Evolutionary conservation across 179 eudicot genomes (phyloP).

Genomic region (Spinacia oleracea): DNA sequence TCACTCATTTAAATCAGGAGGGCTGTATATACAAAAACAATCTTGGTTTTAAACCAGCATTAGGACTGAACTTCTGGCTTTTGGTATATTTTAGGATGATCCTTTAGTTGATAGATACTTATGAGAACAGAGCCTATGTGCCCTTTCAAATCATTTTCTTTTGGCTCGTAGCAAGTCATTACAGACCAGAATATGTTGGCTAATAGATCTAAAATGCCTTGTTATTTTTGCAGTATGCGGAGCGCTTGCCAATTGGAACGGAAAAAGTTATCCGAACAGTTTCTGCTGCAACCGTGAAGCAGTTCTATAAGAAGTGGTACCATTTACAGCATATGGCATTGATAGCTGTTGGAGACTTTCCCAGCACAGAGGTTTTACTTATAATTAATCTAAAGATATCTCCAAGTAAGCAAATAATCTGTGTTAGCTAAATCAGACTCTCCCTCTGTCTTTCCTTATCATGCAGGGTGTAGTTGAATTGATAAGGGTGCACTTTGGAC

Average conservation of each 20-base stretch:
- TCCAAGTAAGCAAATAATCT: not conserved
- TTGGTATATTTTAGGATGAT: not conserved
- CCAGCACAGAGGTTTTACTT: constrained; percentile 64
- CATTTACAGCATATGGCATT: constrained; percentile 81
- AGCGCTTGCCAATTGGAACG: constrained; percentile 82
- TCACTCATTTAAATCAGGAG: not conserved
- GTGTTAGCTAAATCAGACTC: not conserved
- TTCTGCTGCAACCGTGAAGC: constrained; percentile 64
- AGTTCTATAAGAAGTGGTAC: constrained; percentile 80
- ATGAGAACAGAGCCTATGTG: not conserved
- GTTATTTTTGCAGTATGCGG: constrained; percentile 67
- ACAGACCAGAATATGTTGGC: not conserved
- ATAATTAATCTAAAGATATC: constrained; percentile 17
- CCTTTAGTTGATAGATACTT: not conserved
- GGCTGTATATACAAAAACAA: not conserved
- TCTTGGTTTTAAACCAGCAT: not conserved
- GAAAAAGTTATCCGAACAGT: constrained; percentile 80
- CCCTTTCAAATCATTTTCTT: not conserved
- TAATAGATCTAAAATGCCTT: not conserved
- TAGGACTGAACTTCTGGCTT: constrained; percentile 4
- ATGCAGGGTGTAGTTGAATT: constrained; percentile 73
- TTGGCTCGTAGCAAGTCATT: constrained; percentile 8
- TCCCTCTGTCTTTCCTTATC: constrained; percentile 14
- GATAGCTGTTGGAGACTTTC: constrained; percentile 88
- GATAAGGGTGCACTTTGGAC: constrained; percentile 67